phyloP scores from a whole-genome alignment of 345 rosid species.

The Erysimum cheiranthoides region DNA sequence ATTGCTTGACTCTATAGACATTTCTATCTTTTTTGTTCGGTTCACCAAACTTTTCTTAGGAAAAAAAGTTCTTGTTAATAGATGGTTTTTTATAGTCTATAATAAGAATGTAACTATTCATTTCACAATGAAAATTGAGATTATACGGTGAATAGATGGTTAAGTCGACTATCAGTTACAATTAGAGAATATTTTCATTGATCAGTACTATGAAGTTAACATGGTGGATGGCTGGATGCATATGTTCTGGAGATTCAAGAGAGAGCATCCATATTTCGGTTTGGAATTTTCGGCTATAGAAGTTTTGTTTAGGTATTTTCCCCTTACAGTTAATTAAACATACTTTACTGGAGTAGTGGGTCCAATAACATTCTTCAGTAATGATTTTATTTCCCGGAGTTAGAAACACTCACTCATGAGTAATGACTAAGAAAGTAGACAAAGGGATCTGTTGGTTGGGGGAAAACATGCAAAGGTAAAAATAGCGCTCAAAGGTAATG shows the following conservation, averaged over 20 bases:
- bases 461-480: conserved; percentile 34
- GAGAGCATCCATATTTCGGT: neutral
- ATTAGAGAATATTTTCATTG: neutral
- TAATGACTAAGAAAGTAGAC: conserved; percentile 23
- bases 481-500: conserved; percentile 23
- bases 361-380: conserved; percentile 29
- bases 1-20: conserved; percentile 4
- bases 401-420: conserved; percentile 13
- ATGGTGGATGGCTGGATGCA: neutral
- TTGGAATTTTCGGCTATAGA: neutral
- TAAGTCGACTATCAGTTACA: neutral
- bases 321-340: neutral
- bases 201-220: neutral
- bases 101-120: too few species aligned
- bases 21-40: neutral
- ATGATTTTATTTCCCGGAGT: conserved; percentile 41
- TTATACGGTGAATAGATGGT: neutral
- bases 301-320: neutral
- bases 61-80: neutral
- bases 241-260: neutral
- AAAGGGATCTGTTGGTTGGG: conserved; percentile 23
- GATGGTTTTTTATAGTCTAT: too few species aligned
- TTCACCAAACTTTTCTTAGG: neutral
- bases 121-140: too few species aligned
- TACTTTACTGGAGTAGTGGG: conserved; percentile 4